phyloP scores from a whole-genome alignment of 2,329 filamentous ascomycete species.

The Tolypocladium guangdongense region DNA sequence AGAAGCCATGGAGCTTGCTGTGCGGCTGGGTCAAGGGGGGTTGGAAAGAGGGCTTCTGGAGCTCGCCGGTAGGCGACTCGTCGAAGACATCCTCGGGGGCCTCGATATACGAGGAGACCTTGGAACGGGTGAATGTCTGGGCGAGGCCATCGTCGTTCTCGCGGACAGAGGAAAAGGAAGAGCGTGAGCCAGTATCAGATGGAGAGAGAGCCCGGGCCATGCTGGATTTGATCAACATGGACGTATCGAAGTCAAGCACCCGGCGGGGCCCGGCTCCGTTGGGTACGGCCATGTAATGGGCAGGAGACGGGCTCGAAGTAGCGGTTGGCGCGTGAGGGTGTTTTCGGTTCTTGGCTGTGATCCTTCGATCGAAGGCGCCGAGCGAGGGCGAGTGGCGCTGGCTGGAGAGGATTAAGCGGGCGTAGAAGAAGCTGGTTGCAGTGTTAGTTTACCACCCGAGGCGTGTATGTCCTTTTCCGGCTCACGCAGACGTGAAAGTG shows the following conservation, averaged over 20 bases:
- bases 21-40: slow-evolving; percentile 43
- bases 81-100: slow-evolving; percentile 41
- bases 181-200: slow-evolving; percentile 31
- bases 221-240: slow-evolving; percentile 23
- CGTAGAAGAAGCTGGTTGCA: background rate
- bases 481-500: background rate
- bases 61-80: slow-evolving; percentile 31
- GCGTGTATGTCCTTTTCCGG: background rate
- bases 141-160: slow-evolving; percentile 48
- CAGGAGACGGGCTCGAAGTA: background rate
- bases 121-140: slow-evolving; percentile 53
- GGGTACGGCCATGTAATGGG: slow-evolving; percentile 16
- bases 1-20: slow-evolving; percentile 46
- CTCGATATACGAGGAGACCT: slow-evolving; percentile 47
- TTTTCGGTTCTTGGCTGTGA: background rate
- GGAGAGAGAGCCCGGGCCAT: slow-evolving; percentile 27
- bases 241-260: slow-evolving; percentile 21
- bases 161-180: slow-evolving; percentile 52
- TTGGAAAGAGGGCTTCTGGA: slow-evolving; percentile 34
- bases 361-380: background rate
- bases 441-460: background rate
- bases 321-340: background rate
- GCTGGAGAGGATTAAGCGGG: background rate
- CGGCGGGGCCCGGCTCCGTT: slow-evolving; percentile 15
- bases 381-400: background rate